Evolutionary conservation across 805 yeast species (phyloP).

Genomic region (Spathaspora hagerdaliae): DNA sequence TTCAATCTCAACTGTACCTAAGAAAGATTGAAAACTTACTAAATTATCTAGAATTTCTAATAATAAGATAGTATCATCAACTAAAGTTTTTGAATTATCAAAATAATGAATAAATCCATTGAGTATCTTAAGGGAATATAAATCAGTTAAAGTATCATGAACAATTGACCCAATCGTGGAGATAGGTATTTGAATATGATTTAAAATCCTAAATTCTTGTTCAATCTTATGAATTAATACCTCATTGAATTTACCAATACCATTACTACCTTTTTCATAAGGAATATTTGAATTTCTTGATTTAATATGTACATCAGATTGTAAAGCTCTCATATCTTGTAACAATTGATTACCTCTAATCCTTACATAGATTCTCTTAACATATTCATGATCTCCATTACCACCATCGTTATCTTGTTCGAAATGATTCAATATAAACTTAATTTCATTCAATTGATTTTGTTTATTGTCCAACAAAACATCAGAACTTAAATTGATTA

Average conservation of each 20-base stretch:
- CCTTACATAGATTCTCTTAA: conserved; percentile 14
- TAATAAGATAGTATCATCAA: conserved; percentile 23
- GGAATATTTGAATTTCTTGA: conserved; percentile 35
- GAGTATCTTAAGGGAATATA: background rate
- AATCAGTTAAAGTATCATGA: background rate
- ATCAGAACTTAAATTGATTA: conserved; percentile 1
- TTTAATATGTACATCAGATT: conserved; percentile 42
- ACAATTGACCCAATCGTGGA: background rate
- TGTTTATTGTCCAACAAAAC: conserved; percentile 23
- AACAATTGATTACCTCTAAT: conserved; percentile 28
- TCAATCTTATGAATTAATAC: conserved; percentile 47
- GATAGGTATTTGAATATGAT: conserved; percentile 20
- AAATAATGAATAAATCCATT: conserved; percentile 7
- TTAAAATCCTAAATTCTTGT: conserved; percentile 46
- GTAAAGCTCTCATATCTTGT: conserved; percentile 43
- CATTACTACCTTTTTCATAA: conserved; percentile 60
- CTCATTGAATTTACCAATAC: conserved; percentile 50
- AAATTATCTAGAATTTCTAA: conserved; percentile 46
- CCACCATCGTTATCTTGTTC: conserved; percentile 13
- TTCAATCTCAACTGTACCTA: background rate
- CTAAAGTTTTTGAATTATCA: conserved; percentile 8
- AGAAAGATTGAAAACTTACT: conserved; percentile 16
- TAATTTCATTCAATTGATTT: conserved; percentile 31
- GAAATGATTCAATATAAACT: conserved; percentile 45
- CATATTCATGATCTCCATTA: conserved; percentile 11